These are phyloP conservation scores for Nigrograna mackinnonii DNA, from an alignment of 2,329 filamentous ascomycete genomes.

Conservation along the genomic window DNA sequence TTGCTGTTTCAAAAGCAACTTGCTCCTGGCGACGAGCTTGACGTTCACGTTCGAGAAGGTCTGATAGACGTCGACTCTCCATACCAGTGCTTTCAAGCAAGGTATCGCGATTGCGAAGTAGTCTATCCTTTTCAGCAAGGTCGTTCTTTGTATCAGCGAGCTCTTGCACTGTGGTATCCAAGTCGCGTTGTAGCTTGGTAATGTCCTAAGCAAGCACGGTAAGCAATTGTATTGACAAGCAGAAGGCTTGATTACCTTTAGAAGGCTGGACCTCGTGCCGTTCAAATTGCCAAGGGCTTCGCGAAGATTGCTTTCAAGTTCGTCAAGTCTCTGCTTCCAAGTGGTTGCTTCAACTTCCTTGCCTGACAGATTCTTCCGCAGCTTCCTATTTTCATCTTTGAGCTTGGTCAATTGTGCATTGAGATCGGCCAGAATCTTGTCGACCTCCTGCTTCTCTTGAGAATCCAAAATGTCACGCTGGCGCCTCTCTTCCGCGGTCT, in stretches of 20 bases:
- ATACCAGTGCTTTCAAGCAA: slow-evolving; percentile 87
- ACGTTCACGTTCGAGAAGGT: slow-evolving; percentile 90
- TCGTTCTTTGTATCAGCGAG: slow-evolving; percentile 78
- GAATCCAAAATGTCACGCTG: slow-evolving; percentile 86
- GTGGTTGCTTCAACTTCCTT: slow-evolving; percentile 87
- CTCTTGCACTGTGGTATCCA: slow-evolving; percentile 81
- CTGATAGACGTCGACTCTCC: slow-evolving; percentile 81
- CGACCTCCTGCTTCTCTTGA: slow-evolving; percentile 92
- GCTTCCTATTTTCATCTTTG: slow-evolving; percentile 81
- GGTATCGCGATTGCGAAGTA: slow-evolving; percentile 86
- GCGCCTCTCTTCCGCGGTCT: slow-evolving; percentile 77
- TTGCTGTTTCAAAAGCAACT: slow-evolving; percentile 82
- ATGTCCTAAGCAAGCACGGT: slow-evolving; percentile 63
- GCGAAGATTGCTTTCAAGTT: slow-evolving; percentile 86
- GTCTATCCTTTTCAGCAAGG: slow-evolving; percentile 85
- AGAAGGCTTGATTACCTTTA: slow-evolving; percentile 61
- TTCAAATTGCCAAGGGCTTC: slow-evolving; percentile 86
- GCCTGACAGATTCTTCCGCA: slow-evolving; percentile 81
- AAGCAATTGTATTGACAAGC: slow-evolving; percentile 13
- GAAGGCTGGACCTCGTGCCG: slow-evolving; percentile 80
- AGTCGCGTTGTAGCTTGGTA: slow-evolving; percentile 82
- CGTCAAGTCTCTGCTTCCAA: slow-evolving; percentile 88
- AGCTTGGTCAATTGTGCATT: slow-evolving; percentile 80
- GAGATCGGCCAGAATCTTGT: slow-evolving; percentile 89
- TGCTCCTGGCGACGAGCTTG: slow-evolving; percentile 83